Evolutionary conservation across 495 filamentous ascomycete genomes (phyloP).

Genomic region (Barbatosphaeria neglecta): DNA sequence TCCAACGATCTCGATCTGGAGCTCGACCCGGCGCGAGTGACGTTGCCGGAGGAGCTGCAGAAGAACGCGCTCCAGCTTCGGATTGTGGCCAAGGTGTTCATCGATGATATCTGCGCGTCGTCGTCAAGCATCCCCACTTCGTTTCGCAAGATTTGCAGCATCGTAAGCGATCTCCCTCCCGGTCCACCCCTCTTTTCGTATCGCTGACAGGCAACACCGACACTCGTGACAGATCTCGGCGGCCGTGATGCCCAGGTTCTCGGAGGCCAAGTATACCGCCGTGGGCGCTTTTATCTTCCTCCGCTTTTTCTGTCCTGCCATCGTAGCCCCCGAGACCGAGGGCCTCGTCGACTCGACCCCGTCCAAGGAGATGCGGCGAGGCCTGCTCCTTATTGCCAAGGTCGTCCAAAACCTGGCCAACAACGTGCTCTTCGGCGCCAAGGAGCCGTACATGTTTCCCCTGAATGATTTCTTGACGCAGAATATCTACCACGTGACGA

Average conservation of each 20-base stretch:
- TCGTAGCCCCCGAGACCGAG: slow-evolving; percentile 55
- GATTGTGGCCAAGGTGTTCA: slow-evolving; percentile 52
- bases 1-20: slow-evolving; percentile 53
- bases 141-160: slow-evolving; percentile 53
- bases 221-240: slow-evolving; percentile 34
- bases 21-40: slow-evolving; percentile 47
- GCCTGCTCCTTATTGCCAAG: slow-evolving; percentile 54
- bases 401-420: slow-evolving; percentile 59
- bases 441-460: slow-evolving; percentile 58
- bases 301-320: slow-evolving; percentile 58
- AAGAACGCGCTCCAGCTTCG: slow-evolving; percentile 49
- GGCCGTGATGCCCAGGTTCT: slow-evolving; percentile 46
- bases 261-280: slow-evolving; percentile 58
- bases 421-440: slow-evolving; percentile 58
- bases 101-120: slow-evolving; percentile 53
- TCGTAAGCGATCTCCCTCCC: slow-evolving; percentile 22
- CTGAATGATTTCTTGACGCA: slow-evolving; percentile 52
- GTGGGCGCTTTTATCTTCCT: slow-evolving; percentile 60
- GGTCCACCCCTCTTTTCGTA: not conserved
- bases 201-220: not conserved
- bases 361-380: slow-evolving; percentile 54
- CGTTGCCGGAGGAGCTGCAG: slow-evolving; percentile 44
- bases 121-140: slow-evolving; percentile 45
- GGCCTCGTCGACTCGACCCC: slow-evolving; percentile 44
- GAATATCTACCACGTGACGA: slow-evolving; percentile 51